These are phyloP conservation scores for Acidomyces sp. DNA, from an alignment of 495 filamentous ascomycete species.

Conservation along the genomic window DNA sequence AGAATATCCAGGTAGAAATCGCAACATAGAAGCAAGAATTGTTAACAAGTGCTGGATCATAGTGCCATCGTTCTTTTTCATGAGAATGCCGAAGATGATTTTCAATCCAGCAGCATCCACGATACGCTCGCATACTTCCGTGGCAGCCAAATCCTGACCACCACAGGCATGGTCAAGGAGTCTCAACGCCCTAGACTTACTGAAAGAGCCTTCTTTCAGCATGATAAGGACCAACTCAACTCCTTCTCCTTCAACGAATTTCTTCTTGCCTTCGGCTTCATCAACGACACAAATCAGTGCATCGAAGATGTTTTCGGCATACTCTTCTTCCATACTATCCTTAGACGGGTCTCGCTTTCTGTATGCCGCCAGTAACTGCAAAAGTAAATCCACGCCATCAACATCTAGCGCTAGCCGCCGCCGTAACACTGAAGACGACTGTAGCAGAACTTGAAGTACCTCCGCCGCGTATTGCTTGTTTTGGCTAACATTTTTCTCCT, in stretches of 20 bases:
- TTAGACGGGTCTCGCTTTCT: slow-evolving; percentile 76
- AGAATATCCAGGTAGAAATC: slow-evolving; percentile 64
- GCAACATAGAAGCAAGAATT: slow-evolving; percentile 75
- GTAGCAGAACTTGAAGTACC: slow-evolving; percentile 72
- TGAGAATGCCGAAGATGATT: slow-evolving; percentile 73
- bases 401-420: slow-evolving; percentile 34
- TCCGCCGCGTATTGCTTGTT: slow-evolving; percentile 96
- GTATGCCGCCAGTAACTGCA: slow-evolving; percentile 80
- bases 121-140: slow-evolving; percentile 54
- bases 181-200: slow-evolving; percentile 61
- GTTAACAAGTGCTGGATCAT: slow-evolving; percentile 76
- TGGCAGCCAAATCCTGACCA: slow-evolving; percentile 37
- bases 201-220: slow-evolving; percentile 68
- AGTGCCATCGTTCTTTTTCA: slow-evolving; percentile 58
- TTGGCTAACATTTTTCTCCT: slow-evolving; percentile 52
- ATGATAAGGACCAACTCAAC: slow-evolving; percentile 86
- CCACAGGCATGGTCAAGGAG: slow-evolving; percentile 72
- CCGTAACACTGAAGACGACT: slow-evolving; percentile 54
- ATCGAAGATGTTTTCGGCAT: slow-evolving; percentile 85
- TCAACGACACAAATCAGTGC: slow-evolving; percentile 67
- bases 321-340: slow-evolving; percentile 85
- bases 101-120: slow-evolving; percentile 80
- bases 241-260: slow-evolving; percentile 82
- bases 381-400: slow-evolving; percentile 66
- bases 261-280: slow-evolving; percentile 58